Base-by-base conservation (phyloP, 768 basidiomycete species). In the Naganishia onofrii region DNA sequence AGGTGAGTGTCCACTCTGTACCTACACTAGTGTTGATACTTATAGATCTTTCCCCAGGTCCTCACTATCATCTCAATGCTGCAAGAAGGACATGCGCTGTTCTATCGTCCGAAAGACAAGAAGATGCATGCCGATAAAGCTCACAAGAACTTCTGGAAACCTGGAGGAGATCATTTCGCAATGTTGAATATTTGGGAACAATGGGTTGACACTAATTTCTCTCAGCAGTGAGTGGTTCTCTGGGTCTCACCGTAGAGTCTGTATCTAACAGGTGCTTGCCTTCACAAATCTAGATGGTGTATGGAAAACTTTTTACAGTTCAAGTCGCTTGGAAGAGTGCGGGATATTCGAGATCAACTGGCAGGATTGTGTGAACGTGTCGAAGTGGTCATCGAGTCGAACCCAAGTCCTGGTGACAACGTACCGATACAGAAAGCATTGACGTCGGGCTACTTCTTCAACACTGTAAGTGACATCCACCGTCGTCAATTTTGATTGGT, bases 91-190 rank as follows among this genome's bases (percentile, higher is more conserved):
- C 88, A 89, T 0, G 96, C 95, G 2, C 84, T 99, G 34, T 93
- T 98, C 80, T 99, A 93, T 79, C 87, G 96, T 42, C 96, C 96
- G 1, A 99, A 98, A 83, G 95, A 97, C 84, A 99, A 98, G 84
- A 94, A 93, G 78, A 82, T 93, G 60, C 92, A 98, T 76, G 96
- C 96, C 17, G 95, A 99, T 76, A 93, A 97, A 83, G 96, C 96
- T 4, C 87, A 95, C 68, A 91, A 95, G 81, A 98, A 97, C 79
- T 99, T 99, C 78, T 88, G 94, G 69, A 92, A 92, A 58, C 84
- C 91, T 0, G 95, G 96, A 32, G 96, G 96, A 28, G 96, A 99
- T 76, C 96, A 98, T 82, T 99, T 98, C 79, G 98, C 95, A 7
- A 82, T 99, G 28, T 85, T 99, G 31, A 98, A 98, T 79, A 92